Evolutionary conservation across 305 asterid species (phyloP), one percentile per base, ranked within the genome.

Genomic region (Nicotiana rustica): DNA sequence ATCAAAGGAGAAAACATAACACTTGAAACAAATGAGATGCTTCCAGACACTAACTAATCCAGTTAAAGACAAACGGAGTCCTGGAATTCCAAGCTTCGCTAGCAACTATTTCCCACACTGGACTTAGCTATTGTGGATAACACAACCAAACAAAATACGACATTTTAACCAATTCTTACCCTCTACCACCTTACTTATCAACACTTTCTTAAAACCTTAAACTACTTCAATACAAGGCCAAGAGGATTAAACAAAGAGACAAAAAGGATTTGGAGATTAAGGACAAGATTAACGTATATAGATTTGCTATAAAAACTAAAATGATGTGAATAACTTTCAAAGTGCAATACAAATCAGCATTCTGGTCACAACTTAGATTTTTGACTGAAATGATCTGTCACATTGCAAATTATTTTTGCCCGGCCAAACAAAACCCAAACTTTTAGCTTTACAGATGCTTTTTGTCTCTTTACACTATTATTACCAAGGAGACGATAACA

Each of bases 1-100:
- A 36, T 77, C 84, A 85, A 44, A 47, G 78, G 70, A 79, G 77
- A 69, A 56, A 59, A 80, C n/a, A 65, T 68, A 71, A 15, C 6
- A 41, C 78, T 19, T 71, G 15, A 71, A 71, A 70, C 59, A 38
- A 44, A 71, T 44, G 78, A 71, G 60, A 19, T 18, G n/a, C 78
- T 41, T 31, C 18, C 59, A 18, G 77, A n/a, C 77, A 36, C 77
- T 36, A 68, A 18, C 77, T 69, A 69, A 38, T 69, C 17, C 15
- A n/a, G 38, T 69, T 49, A 69, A 55, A 69, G 77, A 31, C 77
- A 18, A 57, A 38, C 18, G 31, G 18, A 12, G 77, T 38, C 77
- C 77, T 69, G 77, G n/a, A 38, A 55, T 38, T 69, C 57, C 57
- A 15, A 69, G 33, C 57, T 69, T 38, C 10, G 57, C 57, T 47